Evolutionary conservation across 2,329 filamentous ascomycete genomes (phyloP).

Genomic region (Alternaria metachromatica): DNA sequence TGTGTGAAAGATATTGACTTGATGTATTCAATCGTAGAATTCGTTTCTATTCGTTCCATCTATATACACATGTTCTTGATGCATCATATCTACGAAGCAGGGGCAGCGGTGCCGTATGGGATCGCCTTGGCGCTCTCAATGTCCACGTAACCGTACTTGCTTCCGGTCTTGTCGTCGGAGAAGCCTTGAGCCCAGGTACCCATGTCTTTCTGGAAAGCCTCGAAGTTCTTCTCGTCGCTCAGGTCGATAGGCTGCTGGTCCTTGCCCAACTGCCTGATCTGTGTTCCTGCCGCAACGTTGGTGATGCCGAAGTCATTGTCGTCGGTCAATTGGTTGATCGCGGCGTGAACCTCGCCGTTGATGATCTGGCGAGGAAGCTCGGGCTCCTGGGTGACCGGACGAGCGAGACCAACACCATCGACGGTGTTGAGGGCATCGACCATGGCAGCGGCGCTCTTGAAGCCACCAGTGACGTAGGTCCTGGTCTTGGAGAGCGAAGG

Average conservation of each 20-base stretch:
- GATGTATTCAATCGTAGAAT: background rate
- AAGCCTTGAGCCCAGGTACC: conserved; percentile 52
- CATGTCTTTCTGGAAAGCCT: conserved; percentile 59
- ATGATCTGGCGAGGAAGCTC: conserved; percentile 56
- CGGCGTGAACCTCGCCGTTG: conserved; percentile 50
- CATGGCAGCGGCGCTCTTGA: conserved; percentile 64
- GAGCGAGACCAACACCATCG: conserved; percentile 66
- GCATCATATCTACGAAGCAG: background rate
- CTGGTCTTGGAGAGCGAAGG: conserved; percentile 63
- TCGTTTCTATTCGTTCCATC: background rate
- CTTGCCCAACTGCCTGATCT: conserved; percentile 61
- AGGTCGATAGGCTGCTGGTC: conserved; percentile 62
- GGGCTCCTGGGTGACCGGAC: conserved; percentile 61
- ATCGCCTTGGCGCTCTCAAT: conserved; percentile 45
- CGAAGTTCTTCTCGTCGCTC: conserved; percentile 55
- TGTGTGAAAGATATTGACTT: background rate
- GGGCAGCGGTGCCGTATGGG: conserved; percentile 45
- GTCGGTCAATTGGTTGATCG: conserved; percentile 57
- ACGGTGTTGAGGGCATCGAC: conserved; percentile 63
- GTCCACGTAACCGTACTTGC: conserved; percentile 56
- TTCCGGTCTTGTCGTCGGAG: conserved; percentile 47
- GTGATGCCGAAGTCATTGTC: conserved; percentile 61
- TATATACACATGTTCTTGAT: background rate
- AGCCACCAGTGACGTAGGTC: conserved; percentile 65
- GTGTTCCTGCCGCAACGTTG: conserved; percentile 56